Conservation (phyloP, 805 yeast species). For the Yamadazyma endophytica region DNA sequence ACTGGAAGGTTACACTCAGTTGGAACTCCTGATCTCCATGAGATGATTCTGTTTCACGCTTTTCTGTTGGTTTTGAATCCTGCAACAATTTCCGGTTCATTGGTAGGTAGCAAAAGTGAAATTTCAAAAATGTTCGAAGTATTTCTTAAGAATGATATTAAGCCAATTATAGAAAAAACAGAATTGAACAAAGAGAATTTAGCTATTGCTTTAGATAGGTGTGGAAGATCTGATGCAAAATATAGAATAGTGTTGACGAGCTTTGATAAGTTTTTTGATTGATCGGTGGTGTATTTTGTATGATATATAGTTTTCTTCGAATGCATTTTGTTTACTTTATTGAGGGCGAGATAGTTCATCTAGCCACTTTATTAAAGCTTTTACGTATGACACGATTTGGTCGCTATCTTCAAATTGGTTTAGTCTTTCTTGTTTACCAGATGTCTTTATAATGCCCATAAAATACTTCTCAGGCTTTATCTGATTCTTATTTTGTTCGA, state of each 20-base stretch:
- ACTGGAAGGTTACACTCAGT: conserved; percentile 23
- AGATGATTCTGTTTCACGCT: conserved; percentile 17
- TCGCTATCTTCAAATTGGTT: conserved; percentile 19
- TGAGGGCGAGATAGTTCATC: conserved; percentile 12
- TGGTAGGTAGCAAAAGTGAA: not conserved
- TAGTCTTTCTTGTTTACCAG: conserved; percentile 6
- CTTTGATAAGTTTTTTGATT: conserved; percentile 1
- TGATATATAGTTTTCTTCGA: too few species aligned
- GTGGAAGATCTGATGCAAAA: not conserved
- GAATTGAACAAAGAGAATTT: not conserved
- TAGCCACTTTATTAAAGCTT: conserved; percentile 24
- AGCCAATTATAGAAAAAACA: not conserved
- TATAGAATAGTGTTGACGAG: not conserved
- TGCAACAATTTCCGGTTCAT: not conserved
- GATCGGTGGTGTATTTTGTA: too few species aligned
- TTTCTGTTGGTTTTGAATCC: not conserved
- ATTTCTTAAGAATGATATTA: not conserved
- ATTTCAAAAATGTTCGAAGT: not conserved
- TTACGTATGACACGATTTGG: conserved; percentile 29
- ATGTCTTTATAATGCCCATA: not conserved
- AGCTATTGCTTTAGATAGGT: not conserved
- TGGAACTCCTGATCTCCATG: conserved; percentile 20
- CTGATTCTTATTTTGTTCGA: conserved; percentile 23
- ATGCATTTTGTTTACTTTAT: not conserved
- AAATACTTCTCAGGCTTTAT: not conserved